Evolutionary conservation across 768 basidiomycete species (phyloP), one percentile per base, ranked within the genome.

Genomic region (Leucocoprinus birnbaumii): DNA sequence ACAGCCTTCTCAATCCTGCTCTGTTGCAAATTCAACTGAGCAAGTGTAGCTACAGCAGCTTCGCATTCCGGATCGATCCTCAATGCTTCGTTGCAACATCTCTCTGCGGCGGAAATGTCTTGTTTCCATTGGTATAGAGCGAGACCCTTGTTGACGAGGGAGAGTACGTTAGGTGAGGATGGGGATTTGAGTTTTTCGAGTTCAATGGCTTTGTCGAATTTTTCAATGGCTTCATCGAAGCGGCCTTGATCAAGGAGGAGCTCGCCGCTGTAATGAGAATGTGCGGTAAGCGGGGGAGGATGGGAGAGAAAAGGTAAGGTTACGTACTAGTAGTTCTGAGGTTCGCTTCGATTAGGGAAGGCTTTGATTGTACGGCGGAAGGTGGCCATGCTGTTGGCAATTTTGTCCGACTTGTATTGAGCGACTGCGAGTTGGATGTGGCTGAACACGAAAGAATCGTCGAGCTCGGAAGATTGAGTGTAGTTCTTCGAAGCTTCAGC

Each of bases 361-460:
- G 83, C 75, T 62, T 85, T 82, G 68, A 98, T 75, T 41, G 94
- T 90, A 63, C 83, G 74, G 61, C 94, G 77, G 82, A 98, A 99
- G 9, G 87, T 90, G 14, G 87, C 89, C 91, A 96, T 94, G 64
- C 88, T 88, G 59, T 86, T 87, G 18, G 80, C 84, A 10, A 87
- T 63, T 58, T 91, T 80, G 27, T 83, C 89, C 53, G 82, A 68
- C 79, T 98, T 98, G 84, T 98, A 99, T 68, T 93, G 89, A 35
- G 96, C 97, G 21, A 98, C 97, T 1, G 96, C 97, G 51, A 93
- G 81, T 66, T 99, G 96, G 58, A 99, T 96, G 63, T 98, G 97
- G 58, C 88, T 91, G 78, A 98, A 99, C 58, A 98, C 94, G 64
- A 98, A 99, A 31, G 76, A 64, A 52, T 86, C 79, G 64, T 99